phyloP scores from a whole-genome alignment of 2,329 filamentous ascomycete genomes.

The Cercospora sesami region DNA sequence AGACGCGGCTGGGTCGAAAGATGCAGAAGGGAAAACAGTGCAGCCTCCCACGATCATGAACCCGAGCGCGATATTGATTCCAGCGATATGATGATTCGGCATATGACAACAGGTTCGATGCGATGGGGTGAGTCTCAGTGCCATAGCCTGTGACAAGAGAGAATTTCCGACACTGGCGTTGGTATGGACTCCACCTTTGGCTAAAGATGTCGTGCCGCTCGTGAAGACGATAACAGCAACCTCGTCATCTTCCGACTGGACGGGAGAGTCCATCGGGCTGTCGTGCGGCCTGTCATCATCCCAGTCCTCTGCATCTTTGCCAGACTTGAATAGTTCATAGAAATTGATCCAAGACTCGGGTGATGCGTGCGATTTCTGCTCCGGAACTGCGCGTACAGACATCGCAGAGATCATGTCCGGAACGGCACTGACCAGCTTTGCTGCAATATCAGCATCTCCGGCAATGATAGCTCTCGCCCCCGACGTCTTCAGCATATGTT shows the following conservation, averaged over 20 bases:
- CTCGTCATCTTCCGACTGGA: constrained; percentile 3
- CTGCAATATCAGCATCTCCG: not conserved
- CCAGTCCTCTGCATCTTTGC: not conserved
- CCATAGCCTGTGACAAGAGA: not conserved
- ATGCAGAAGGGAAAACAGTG: constrained; percentile 3
- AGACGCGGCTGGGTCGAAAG: constrained; percentile 4
- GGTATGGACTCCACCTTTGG: constrained; percentile 20
- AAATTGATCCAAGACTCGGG: constrained; percentile 4
- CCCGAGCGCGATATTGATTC: constrained; percentile 1
- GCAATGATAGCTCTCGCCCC: constrained; percentile 5
- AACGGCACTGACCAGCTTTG: not conserved
- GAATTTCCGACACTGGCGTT: not conserved
- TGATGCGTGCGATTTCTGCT: not conserved
- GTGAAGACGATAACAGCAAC: constrained; percentile 11
- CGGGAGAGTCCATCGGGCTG: not conserved
- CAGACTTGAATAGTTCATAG: not conserved
- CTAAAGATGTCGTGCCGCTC: constrained; percentile 19
- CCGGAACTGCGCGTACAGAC: not conserved
- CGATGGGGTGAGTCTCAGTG: not conserved
- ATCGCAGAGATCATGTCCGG: not conserved
- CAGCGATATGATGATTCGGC: constrained; percentile 7
- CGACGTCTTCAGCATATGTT: constrained; percentile 14
- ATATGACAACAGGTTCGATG: constrained; percentile 8
- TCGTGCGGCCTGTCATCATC: not conserved
- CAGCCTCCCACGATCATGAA: constrained; percentile 3